Conservation (phyloP, 108 stramenopile species). For the Ochromonas danica region DNA sequence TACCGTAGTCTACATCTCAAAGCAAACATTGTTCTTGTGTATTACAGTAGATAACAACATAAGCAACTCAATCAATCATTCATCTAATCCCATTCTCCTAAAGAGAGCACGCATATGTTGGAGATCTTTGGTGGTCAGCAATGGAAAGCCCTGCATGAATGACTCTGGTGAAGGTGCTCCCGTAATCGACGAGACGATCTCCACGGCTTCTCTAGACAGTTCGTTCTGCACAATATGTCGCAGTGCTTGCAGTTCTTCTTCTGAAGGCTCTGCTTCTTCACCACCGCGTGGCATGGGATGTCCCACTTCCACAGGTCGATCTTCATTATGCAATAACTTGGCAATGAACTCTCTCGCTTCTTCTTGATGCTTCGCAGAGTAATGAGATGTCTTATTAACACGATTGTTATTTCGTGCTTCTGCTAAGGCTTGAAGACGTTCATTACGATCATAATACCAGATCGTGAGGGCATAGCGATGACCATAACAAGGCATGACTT, state of each 20-base stretch:
- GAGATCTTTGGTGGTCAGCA: not conserved
- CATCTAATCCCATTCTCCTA: constrained; percentile 31
- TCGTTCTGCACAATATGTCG: not conserved
- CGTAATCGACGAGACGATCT: constrained; percentile 1
- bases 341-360: constrained; percentile 11
- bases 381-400: not conserved
- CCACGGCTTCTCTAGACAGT: not conserved
- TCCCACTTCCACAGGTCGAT: too few relatives aligned
- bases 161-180: constrained; percentile 28
- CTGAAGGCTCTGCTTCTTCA: not conserved
- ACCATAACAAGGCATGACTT: constrained; percentile 31
- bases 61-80: too few relatives aligned
- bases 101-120: constrained; percentile 20
- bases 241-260: not conserved
- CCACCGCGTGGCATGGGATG: too few relatives aligned
- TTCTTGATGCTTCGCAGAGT: not conserved
- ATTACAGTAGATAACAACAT: too few relatives aligned
- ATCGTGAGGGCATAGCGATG: constrained; percentile 35
- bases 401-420: not conserved
- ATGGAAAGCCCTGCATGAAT: not conserved
- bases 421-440: too few relatives aligned
- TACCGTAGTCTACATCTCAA: too few relatives aligned
- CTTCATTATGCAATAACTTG: not conserved
- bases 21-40: too few relatives aligned
- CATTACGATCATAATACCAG: constrained; percentile 43